Evolutionary conservation across 805 yeast species (phyloP), one percentile per base, ranked within the genome.

Genomic region (Priceomyces carsonii): DNA sequence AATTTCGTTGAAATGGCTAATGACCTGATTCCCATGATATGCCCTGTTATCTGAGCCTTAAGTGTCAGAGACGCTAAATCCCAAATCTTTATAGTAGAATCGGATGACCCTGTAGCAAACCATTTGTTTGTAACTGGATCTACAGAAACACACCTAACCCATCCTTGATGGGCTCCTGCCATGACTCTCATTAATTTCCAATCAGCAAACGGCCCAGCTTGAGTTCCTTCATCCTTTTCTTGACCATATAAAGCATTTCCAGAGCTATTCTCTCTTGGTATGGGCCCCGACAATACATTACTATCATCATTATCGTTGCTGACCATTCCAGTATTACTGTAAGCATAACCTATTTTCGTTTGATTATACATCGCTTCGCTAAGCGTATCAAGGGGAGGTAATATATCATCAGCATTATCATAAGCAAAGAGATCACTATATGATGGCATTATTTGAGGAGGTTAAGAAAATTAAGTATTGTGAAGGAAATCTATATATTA

Each of bases 41-140:
- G 99, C 1, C 97, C 97, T 0, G 95, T 80, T 10, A 93, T 64
- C 0, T 96, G 82, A 4, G 91, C 69, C 51, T 78, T 80, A 42
- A 89, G 61, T 33, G 69, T 63, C 8, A 87, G 84, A 4, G 80
- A 64, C 0, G 87, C 93, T 34, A 89, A 59, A 53, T 89, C 93
- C 98, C 99, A 93, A 3, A 91, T 70, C 48, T 90, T 90, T 43
- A 93, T 85, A 0, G 95, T 85, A 3, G 87, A 69, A 53, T 93
- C 99, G 4, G 84, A 77, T 3, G 95, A 81, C 0, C 98, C 99
- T 0, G 96, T 82, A 6, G 83, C 95, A 62, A 87, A 91, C 87
- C 93, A 93, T 45, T 81, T 76, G 55, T 89, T 89, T 20, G 83
- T 83, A 8, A 66, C 57, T 1, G 95, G 95, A 41, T 93, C 98